These are phyloP conservation scores for Heritiera littoralis DNA, from an alignment of 345 rosid species.

Conservation along the genomic window DNA sequence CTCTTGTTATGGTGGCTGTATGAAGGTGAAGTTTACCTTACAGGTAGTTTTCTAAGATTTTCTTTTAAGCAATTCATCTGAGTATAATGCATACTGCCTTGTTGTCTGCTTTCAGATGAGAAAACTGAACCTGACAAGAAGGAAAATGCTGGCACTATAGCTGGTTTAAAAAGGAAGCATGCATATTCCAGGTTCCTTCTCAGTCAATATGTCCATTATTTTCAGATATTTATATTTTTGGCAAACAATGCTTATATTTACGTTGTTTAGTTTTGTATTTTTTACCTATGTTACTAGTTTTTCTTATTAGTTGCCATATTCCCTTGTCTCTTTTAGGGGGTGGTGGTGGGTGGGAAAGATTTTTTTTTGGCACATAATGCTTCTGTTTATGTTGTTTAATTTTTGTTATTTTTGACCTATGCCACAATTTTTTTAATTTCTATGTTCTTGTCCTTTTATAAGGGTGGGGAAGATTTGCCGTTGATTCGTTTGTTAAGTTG, in stretches of 20 bases:
- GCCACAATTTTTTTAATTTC: not conserved
- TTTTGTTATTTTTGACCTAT: not conserved
- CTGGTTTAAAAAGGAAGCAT: slow-evolving; percentile 64
- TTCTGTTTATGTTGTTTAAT: not conserved
- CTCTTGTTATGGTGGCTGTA: slow-evolving; percentile 10
- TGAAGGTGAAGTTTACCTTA: not conserved
- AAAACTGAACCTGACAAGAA: slow-evolving; percentile 34
- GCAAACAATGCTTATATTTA: not conserved
- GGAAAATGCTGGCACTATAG: slow-evolving; percentile 41
- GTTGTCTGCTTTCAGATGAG: slow-evolving; percentile 44
- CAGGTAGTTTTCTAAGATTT: not conserved
- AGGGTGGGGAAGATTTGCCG: not conserved
- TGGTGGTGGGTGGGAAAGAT: not conserved
- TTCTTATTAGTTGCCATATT: too few species aligned
- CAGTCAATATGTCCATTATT: not conserved
- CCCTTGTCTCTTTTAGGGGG: not conserved
- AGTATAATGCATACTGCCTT: slow-evolving; percentile 14
- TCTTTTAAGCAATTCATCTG: slow-evolving; percentile 19
- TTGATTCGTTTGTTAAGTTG: not conserved
- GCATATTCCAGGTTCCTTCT: slow-evolving; percentile 55
- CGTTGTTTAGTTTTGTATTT: not conserved
- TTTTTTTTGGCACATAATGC: not conserved
- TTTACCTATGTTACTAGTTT: not conserved
- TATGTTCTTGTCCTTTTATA: not conserved
- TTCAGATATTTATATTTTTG: too few species aligned